Conservation (phyloP, 164 flowering plant species). For the Magnolia kwangsiensis region DNA sequence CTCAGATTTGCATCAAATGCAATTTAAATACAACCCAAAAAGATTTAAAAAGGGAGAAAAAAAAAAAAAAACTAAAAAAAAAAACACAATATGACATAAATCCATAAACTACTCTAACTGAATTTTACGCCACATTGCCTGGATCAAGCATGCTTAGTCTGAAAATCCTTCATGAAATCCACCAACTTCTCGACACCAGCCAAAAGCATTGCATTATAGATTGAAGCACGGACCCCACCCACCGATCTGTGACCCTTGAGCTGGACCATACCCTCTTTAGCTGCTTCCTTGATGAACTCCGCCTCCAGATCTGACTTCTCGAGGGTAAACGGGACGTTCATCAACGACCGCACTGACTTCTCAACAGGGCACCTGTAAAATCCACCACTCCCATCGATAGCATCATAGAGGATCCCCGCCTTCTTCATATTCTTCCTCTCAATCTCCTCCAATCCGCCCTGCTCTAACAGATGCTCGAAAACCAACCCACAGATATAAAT, state of each 20-base stretch:
- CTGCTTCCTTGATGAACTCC: conserved; percentile 85
- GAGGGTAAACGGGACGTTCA: conserved; percentile 96
- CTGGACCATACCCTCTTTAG: conserved; percentile 85
- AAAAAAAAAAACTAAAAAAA: background rate
- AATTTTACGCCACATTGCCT: conserved; percentile 5
- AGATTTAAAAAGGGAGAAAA: background rate
- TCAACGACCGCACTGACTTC: conserved; percentile 84
- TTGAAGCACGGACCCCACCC: conserved; percentile 97
- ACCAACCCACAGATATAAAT: conserved; percentile 65
- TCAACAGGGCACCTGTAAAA: conserved; percentile 91
- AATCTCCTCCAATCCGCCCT: conserved; percentile 79
- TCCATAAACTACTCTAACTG: background rate
- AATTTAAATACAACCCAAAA: conserved; percentile 9
- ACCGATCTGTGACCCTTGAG: conserved; percentile 97
- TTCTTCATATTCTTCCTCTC: conserved; percentile 86
- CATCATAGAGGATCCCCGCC: conserved; percentile 62
- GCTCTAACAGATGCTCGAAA: conserved; percentile 58
- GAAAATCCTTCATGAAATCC: conserved; percentile 95
- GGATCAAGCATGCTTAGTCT: conserved; percentile 53
- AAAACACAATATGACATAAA: conserved; percentile 4
- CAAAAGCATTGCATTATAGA: conserved; percentile 94
- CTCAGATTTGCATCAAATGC: conserved; percentile 7
- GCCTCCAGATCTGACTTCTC: conserved; percentile 82
- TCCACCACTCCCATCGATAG: conserved; percentile 81
- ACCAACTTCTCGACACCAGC: conserved; percentile 96